Conservation (phyloP, 2,329 filamentous ascomycete genomes). For the Colletotrichum limetticola region DNA sequence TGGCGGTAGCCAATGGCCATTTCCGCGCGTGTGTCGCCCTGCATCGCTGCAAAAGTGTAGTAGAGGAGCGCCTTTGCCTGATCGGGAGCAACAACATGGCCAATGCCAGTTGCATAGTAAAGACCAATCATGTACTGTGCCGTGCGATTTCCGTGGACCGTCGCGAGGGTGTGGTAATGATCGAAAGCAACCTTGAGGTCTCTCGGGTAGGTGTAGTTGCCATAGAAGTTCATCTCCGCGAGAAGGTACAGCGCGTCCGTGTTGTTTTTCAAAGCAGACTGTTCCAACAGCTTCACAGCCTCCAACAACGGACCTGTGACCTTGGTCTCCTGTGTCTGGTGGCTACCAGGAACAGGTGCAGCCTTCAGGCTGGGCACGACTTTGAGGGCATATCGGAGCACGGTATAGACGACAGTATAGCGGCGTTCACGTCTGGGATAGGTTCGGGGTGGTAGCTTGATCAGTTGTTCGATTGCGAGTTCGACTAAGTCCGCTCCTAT, state of each 20-base stretch:
- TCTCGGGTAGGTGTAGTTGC: slow-evolving; percentile 88
- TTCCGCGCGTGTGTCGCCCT: slow-evolving; percentile 84
- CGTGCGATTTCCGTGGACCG: slow-evolving; percentile 84
- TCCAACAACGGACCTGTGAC: slow-evolving; percentile 58
- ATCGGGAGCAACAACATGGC: slow-evolving; percentile 81
- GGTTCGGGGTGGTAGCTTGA: slow-evolving; percentile 58
- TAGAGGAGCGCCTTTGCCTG: slow-evolving; percentile 94
- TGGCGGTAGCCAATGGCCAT: slow-evolving; percentile 94
- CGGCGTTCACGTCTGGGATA: slow-evolving; percentile 57
- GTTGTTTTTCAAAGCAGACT: slow-evolving; percentile 66
- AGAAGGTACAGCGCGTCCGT: slow-evolving; percentile 90
- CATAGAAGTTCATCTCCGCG: slow-evolving; percentile 96
- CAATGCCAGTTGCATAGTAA: slow-evolving; percentile 94
- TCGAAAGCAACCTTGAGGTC: slow-evolving; percentile 84
- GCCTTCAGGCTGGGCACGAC: slow-evolving; percentile 62
- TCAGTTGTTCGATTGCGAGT: slow-evolving; percentile 60
- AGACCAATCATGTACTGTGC: slow-evolving; percentile 96
- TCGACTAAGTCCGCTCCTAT: slow-evolving; percentile 65
- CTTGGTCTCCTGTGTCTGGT: slow-evolving; percentile 42
- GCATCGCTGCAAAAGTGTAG: slow-evolving; percentile 91
- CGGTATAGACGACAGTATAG: slow-evolving; percentile 54
- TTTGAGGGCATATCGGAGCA: slow-evolving; percentile 57
- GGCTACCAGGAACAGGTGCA: slow-evolving; percentile 54
- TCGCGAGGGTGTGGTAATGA: slow-evolving; percentile 83
- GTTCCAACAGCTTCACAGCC: slow-evolving; percentile 63